Percentiles rank a stretch among this genome's conserved stretches.
phyloP scores from a whole-genome alignment of 768 basidiomycete genomes.

The Mycena leptocephala region DNA sequence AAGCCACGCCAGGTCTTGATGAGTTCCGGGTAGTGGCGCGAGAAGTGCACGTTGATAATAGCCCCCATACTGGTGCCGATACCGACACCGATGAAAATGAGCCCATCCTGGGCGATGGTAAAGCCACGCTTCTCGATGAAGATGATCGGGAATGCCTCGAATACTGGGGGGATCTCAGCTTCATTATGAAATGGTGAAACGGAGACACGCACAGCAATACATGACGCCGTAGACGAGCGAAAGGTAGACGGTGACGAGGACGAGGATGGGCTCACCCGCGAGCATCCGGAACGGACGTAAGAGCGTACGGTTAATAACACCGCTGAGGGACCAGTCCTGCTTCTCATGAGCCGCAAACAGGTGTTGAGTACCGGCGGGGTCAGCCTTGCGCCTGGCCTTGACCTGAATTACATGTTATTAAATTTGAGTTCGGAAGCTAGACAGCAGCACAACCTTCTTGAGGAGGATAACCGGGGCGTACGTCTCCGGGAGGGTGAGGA shows the following conservation, averaged over 20 bases:
- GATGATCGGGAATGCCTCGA: constrained; percentile 70
- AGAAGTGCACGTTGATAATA: constrained; percentile 57
- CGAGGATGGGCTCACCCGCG: constrained; percentile 72
- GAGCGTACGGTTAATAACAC: constrained; percentile 71
- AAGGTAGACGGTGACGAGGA: constrained; percentile 75
- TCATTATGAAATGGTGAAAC: not conserved
- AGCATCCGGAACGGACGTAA: constrained; percentile 77
- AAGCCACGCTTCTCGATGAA: constrained; percentile 58
- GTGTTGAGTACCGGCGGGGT: constrained; percentile 60
- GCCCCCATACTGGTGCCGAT: constrained; percentile 65
- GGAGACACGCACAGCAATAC: constrained; percentile 64
- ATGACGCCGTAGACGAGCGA: constrained; percentile 75
- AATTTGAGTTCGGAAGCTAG: not conserved
- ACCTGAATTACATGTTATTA: constrained; percentile 47
- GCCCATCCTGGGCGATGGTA: constrained; percentile 57
- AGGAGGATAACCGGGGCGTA: constrained; percentile 75
- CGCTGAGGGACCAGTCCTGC: constrained; percentile 67
- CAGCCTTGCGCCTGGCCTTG: constrained; percentile 62
- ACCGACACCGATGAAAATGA: constrained; percentile 72
- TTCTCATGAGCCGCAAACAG: constrained; percentile 74
- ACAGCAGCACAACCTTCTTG: constrained; percentile 48
- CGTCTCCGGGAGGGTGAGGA: constrained; percentile 75
- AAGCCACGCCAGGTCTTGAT: constrained; percentile 65
- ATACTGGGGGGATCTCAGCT: constrained; percentile 56
- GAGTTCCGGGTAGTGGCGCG: constrained; percentile 57